These are phyloP conservation scores for Epichloe glyceriae DNA, from an alignment of 2,329 filamentous ascomycete species.

Conservation along the genomic window DNA sequence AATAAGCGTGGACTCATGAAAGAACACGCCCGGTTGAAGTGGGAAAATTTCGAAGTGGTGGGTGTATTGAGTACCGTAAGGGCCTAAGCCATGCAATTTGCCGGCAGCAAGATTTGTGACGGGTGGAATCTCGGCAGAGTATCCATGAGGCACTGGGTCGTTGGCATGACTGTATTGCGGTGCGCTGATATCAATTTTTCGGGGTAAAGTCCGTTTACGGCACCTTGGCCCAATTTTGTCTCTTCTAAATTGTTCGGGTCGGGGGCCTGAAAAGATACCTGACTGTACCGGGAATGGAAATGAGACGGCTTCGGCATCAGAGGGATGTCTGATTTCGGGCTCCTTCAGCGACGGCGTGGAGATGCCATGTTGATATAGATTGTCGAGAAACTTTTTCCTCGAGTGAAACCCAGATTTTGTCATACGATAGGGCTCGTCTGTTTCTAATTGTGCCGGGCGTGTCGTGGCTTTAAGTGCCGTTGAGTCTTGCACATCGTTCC, in stretches of 20 bases:
- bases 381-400: constrained; percentile 42
- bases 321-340: not conserved
- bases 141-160: constrained; percentile 30
- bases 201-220: constrained; percentile 32
- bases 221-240: constrained; percentile 15
- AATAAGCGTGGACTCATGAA: constrained; percentile 46
- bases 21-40: constrained; percentile 40
- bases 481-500: not conserved
- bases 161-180: constrained; percentile 40
- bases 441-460: constrained; percentile 45
- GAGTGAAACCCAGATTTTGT: constrained; percentile 30
- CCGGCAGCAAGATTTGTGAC: constrained; percentile 9
- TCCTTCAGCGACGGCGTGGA: not conserved
- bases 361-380: constrained; percentile 31
- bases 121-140: constrained; percentile 5
- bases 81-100: constrained; percentile 39
- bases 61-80: constrained; percentile 48
- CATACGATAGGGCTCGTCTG: constrained; percentile 22
- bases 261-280: not conserved
- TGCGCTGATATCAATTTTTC: constrained; percentile 33
- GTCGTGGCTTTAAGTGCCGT: not conserved
- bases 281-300: not conserved
- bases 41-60: constrained; percentile 51
- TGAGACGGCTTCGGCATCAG: not conserved
- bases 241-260: not conserved